Evolutionary conservation across 2,329 filamentous ascomycete species (phyloP).

Genomic region (Dothidotthia symphoricarpi): DNA sequence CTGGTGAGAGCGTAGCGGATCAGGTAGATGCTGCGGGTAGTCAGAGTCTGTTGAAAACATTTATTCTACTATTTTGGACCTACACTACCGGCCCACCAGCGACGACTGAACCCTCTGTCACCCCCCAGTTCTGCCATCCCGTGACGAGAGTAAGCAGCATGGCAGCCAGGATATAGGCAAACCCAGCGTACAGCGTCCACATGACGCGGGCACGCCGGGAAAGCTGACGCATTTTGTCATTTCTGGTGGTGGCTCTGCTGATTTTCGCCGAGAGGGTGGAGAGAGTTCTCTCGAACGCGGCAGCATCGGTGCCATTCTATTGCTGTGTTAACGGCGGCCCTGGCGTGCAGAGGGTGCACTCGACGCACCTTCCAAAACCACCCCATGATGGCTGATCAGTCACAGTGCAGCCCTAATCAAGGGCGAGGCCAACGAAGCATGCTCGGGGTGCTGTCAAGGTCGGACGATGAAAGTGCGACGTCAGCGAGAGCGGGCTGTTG

Average conservation of each 20-base stretch:
- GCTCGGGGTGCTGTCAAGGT: slow-evolving; percentile 19
- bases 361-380: slow-evolving; percentile 62
- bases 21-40: slow-evolving; percentile 68
- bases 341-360: background rate
- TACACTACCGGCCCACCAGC: slow-evolving; percentile 76
- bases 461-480: slow-evolving; percentile 13
- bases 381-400: slow-evolving; percentile 59
- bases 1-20: slow-evolving; percentile 64
- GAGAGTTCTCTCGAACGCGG: slow-evolving; percentile 89
- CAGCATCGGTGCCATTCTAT: slow-evolving; percentile 77
- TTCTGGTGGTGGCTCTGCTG: slow-evolving; percentile 65
- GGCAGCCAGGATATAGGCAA: slow-evolving; percentile 84
- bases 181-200: slow-evolving; percentile 84
- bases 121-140: slow-evolving; percentile 74
- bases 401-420: slow-evolving; percentile 22
- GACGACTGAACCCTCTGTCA: slow-evolving; percentile 74
- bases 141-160: slow-evolving; percentile 82
- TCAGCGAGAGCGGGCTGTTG: slow-evolving; percentile 19
- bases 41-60: slow-evolving; percentile 12
- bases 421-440: slow-evolving; percentile 27
- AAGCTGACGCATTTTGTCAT: slow-evolving; percentile 70
- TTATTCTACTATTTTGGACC: slow-evolving; percentile 22
- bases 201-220: slow-evolving; percentile 79
- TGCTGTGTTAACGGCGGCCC: slow-evolving; percentile 12
- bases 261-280: slow-evolving; percentile 82